Evolutionary conservation across 805 yeast genomes (phyloP).

Genomic region (Nakazawaea anatomiae): DNA sequence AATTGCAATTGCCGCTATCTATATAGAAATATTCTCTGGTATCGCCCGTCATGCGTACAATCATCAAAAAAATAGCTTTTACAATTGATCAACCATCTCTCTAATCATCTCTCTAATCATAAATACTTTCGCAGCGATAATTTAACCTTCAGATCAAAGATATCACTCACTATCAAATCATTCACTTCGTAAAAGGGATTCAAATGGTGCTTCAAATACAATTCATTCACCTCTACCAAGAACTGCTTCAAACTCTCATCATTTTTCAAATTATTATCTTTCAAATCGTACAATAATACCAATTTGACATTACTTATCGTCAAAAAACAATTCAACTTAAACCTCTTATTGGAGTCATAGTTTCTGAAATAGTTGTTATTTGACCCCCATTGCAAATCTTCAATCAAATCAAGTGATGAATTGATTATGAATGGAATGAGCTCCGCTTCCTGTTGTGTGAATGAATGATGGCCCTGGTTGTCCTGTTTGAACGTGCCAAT

Average conservation of each 20-base stretch:
- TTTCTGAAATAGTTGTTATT: constrained; percentile 63
- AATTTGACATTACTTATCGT: constrained; percentile 87
- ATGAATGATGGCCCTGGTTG: constrained; percentile 57
- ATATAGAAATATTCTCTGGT: too few relatives aligned
- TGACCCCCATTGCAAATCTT: constrained; percentile 79
- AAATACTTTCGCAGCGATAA: constrained; percentile 71
- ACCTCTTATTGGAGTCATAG: constrained; percentile 83
- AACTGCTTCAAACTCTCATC: constrained; percentile 81
- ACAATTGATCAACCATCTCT: too few relatives aligned
- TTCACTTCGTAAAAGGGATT: constrained; percentile 82
- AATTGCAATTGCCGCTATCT: too few relatives aligned
- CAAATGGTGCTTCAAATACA: constrained; percentile 78
- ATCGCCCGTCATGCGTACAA: too few relatives aligned
- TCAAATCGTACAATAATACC: constrained; percentile 59
- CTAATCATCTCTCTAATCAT: constrained; percentile 18
- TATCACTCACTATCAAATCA: constrained; percentile 65
- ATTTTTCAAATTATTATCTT: constrained; percentile 53
- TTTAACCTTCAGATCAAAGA: constrained; percentile 72
- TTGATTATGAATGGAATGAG: constrained; percentile 85
- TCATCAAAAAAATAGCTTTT: too few relatives aligned
- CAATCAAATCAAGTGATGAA: constrained; percentile 85
- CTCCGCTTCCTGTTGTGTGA: constrained; percentile 68
- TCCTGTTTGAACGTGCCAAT: constrained; percentile 69
- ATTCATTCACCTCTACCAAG: constrained; percentile 78
- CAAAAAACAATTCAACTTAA: constrained; percentile 74